phyloP scores from a whole-genome alignment of 2,329 filamentous ascomycete genomes.

The Penicillium sp. region DNA sequence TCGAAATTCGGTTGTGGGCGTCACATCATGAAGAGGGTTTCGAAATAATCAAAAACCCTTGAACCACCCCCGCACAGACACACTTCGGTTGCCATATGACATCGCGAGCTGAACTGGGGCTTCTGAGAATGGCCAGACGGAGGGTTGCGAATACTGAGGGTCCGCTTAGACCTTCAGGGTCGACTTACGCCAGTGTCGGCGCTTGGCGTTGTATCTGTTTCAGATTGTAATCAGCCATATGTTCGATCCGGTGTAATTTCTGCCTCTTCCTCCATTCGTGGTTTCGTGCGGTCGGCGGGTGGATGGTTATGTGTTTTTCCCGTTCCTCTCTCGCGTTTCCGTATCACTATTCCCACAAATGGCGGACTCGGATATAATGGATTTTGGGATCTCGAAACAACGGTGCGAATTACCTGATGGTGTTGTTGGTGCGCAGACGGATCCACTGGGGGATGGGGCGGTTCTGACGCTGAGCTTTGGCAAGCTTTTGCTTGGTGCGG shows the following conservation, averaged over 20 bases:
- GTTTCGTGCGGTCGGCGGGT: constrained; percentile 3
- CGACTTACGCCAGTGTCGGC: constrained; percentile 99
- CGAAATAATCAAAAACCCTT: constrained; percentile 27
- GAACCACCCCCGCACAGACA: constrained; percentile 19
- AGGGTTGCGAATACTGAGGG: constrained; percentile 38
- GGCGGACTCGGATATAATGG: neutral
- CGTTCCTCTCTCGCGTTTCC: constrained; percentile 2
- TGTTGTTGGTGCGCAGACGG: constrained; percentile 96
- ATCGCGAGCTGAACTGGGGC: constrained; percentile 26
- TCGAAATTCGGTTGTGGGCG: constrained; percentile 16
- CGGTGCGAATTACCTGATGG: constrained; percentile 79
- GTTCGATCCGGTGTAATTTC: constrained; percentile 1
- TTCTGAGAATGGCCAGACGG: constrained; percentile 36
- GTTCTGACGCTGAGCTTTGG: constrained; percentile 99
- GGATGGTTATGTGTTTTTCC: neutral
- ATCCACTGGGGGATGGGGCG: constrained; percentile 99
- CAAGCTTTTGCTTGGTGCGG: constrained; percentile 99
- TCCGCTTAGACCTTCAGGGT: constrained; percentile 88
- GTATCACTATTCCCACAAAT: neutral
- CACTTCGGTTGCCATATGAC: constrained; percentile 19
- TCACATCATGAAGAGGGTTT: constrained; percentile 20
- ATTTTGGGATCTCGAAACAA: constrained; percentile 5
- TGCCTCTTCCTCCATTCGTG: neutral
- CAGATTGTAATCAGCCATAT: constrained; percentile 5
- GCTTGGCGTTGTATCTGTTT: constrained; percentile 97